Percentiles rank a stretch among this genome's conserved stretches.
Conservation (phyloP, 192 early-diverging fungal genomes). For the Borealophlyctis nickersoniae region DNA sequence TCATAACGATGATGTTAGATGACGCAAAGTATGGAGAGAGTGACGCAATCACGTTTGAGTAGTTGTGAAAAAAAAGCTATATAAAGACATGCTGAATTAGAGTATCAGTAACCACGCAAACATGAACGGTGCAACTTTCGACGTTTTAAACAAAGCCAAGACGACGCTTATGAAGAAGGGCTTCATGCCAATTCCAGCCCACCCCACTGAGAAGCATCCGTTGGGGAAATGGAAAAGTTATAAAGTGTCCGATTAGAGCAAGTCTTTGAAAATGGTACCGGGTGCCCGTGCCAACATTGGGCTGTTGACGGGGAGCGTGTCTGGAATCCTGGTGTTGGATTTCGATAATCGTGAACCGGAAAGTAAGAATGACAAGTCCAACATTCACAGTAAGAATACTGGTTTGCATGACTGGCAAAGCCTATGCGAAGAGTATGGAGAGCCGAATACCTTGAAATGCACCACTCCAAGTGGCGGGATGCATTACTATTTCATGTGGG, state of each 20-base stretch:
- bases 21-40: too few relatives aligned
- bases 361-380: too few relatives aligned
- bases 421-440: constrained; percentile 7
- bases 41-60: too few relatives aligned
- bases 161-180: constrained; percentile 12
- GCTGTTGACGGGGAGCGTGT: background rate
- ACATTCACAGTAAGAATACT: constrained; percentile 1
- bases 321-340: constrained; percentile 7
- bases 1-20: too few relatives aligned
- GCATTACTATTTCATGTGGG: constrained; percentile 18
- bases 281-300: constrained; percentile 12
- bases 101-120: too few relatives aligned
- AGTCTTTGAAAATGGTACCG: background rate
- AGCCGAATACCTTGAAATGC: constrained; percentile 12
- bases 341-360: too few relatives aligned
- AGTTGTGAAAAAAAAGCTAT: too few relatives aligned
- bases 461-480: constrained; percentile 11
- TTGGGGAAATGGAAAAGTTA: constrained; percentile 12
- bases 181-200: constrained; percentile 12
- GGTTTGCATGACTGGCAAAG: constrained; percentile 11
- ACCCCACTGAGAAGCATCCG: constrained; percentile 4
- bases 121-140: too few relatives aligned
- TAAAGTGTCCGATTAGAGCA: constrained; percentile 10
- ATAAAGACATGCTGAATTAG: too few relatives aligned
- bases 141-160: constrained; percentile 9